phyloP scores from a whole-genome alignment of 2,329 filamentous ascomycete genomes.

The Beauveria sp. region DNA sequence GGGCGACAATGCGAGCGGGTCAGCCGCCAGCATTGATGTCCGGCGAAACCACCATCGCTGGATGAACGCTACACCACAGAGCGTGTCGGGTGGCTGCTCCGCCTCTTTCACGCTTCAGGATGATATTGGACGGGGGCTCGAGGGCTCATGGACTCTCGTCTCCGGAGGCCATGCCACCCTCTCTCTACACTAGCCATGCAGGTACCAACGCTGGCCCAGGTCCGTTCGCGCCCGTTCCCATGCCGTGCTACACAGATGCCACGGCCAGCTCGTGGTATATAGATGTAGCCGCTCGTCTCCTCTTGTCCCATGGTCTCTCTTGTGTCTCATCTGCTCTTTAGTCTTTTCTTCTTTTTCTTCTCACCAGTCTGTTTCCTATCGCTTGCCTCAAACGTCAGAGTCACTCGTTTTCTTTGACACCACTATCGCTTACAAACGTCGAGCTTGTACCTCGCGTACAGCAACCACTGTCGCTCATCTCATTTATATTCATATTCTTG shows the following conservation, averaged over 20 bases:
- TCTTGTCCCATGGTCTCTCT: neutral
- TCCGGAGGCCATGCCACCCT: neutral
- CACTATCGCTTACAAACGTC: constrained; percentile 18
- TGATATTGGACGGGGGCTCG: constrained; percentile 7
- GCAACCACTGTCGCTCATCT: constrained; percentile 7
- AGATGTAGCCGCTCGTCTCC: constrained; percentile 7
- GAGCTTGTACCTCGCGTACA: neutral
- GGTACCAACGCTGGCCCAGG: neutral
- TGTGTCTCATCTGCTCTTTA: constrained; percentile 10
- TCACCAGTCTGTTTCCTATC: constrained; percentile 6
- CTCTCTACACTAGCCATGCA: neutral
- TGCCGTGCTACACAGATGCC: neutral
- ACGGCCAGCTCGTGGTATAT: constrained; percentile 9
- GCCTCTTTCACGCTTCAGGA: constrained; percentile 10
- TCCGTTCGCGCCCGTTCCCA: neutral
- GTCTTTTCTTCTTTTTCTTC: constrained; percentile 2
- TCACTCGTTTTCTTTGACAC: constrained; percentile 50
- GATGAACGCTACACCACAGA: neutral
- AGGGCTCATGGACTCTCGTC: neutral
- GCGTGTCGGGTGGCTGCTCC: constrained; percentile 1
- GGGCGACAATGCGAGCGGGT: constrained; percentile 4
- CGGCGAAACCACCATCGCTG: constrained; percentile 6
- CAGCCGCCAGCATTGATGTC: constrained; percentile 1
- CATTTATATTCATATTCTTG: constrained; percentile 16
- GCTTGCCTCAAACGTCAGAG: constrained; percentile 31